Percentiles rank a stretch among this genome's conserved stretches.
phyloP scores from a whole-genome alignment of 1,284 basidiomycete genomes.

The Leccinum griseonigrum region DNA sequence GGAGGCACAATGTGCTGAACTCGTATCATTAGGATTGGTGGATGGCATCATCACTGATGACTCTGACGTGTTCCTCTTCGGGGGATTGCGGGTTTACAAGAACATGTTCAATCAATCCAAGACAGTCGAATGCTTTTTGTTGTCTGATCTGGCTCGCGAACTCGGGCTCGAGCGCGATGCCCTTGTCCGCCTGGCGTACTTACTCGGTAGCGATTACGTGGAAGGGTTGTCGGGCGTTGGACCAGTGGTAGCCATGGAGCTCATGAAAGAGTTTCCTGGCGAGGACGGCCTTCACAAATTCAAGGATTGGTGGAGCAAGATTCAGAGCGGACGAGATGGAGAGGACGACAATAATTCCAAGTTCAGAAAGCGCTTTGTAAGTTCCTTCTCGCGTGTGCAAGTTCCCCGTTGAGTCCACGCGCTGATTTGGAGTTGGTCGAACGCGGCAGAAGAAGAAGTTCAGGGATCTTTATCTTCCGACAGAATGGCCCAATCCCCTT shows the following conservation, averaged over 20 bases:
- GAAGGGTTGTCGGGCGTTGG: conserved; percentile 95
- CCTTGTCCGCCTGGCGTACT: conserved; percentile 87
- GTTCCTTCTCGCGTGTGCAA: conserved; percentile 32
- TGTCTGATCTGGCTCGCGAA: conserved; percentile 84
- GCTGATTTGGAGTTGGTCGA: conserved; percentile 16
- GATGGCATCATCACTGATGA: conserved; percentile 99
- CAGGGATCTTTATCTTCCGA: conserved; percentile 75
- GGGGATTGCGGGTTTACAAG: conserved; percentile 90
- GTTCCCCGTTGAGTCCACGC: not conserved
- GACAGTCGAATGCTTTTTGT: conserved; percentile 94
- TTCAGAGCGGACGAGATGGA: conserved; percentile 88
- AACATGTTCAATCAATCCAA: conserved; percentile 99
- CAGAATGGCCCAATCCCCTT: conserved; percentile 87
- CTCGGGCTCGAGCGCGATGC: conserved; percentile 86
- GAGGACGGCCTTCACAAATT: conserved; percentile 82
- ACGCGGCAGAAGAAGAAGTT: conserved; percentile 80
- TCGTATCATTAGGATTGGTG: conserved; percentile 82
- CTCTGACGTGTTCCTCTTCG: conserved; percentile 98
- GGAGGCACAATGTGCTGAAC: conserved; percentile 96
- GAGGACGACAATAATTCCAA: conserved; percentile 67
- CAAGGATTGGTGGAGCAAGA: conserved; percentile 92
- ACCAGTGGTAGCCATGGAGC: conserved; percentile 95
- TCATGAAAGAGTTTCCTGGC: conserved; percentile 88
- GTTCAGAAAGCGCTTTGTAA: conserved; percentile 84
- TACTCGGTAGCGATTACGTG: conserved; percentile 96